phyloP scores from a whole-genome alignment of 257 asterid species.

The Solanum tarijense region DNA sequence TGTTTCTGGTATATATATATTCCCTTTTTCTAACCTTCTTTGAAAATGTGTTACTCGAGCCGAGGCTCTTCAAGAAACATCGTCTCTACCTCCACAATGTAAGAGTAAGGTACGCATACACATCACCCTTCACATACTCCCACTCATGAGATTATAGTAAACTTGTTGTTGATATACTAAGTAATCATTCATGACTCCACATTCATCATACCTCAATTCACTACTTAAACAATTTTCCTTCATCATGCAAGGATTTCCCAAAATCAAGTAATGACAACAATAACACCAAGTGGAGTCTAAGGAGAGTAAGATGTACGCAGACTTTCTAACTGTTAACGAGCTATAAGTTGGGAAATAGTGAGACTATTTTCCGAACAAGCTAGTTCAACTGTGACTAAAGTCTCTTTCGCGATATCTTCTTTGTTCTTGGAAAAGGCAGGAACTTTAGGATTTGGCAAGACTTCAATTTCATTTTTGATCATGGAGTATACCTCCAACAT shows the following conservation, averaged over 20 bases:
- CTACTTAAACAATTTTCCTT: not conserved
- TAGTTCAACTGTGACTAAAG: not conserved
- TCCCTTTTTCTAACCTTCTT: not conserved
- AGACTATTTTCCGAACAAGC: conserved; percentile 4
- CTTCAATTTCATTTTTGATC: conserved; percentile 14
- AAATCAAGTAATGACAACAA: not conserved
- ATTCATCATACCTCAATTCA: not conserved
- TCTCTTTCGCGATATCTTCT: not conserved
- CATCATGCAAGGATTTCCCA: not conserved
- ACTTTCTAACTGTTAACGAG: conserved; percentile 2
- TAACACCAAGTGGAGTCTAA: too few relatives aligned
- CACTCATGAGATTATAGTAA: not conserved
- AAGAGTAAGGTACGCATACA: not conserved
- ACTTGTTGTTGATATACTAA: not conserved
- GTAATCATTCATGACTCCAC: not conserved
- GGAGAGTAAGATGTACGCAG: not conserved
- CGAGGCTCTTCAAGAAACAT: not conserved
- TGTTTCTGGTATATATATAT: too few relatives aligned
- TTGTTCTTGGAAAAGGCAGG: conserved; percentile 18
- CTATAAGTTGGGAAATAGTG: conserved; percentile 8
- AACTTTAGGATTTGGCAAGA: conserved; percentile 9
- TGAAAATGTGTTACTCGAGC: not conserved
- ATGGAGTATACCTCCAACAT: conserved; percentile 31
- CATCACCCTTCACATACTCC: not conserved
- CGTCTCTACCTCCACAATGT: not conserved